phyloP scores from a whole-genome alignment of 352 stramenopile species.

The Phytopythium mirpurense region DNA sequence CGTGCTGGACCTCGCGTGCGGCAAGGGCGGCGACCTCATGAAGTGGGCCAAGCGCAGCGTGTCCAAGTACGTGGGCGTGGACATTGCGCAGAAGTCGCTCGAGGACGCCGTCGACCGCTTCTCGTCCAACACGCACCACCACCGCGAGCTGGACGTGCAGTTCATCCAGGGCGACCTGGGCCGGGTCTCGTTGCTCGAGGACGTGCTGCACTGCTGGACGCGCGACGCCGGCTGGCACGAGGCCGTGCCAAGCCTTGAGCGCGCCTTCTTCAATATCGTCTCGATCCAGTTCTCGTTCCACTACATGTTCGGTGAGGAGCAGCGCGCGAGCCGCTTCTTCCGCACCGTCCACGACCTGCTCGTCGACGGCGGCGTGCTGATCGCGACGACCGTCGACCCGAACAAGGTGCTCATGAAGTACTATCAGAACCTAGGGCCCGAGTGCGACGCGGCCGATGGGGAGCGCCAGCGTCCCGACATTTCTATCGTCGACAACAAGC shows the following conservation, averaged over 20 bases:
- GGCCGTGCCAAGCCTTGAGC: slow-evolving; percentile 32
- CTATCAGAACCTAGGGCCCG: slow-evolving; percentile 51
- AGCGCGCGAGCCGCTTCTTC: slow-evolving; percentile 92
- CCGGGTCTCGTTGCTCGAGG: slow-evolving; percentile 54
- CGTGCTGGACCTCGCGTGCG: slow-evolving; percentile 97
- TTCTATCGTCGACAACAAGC: slow-evolving; percentile 62
- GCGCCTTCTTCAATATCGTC: slow-evolving; percentile 91
- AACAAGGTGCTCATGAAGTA: slow-evolving; percentile 87
- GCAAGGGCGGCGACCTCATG: slow-evolving; percentile 97
- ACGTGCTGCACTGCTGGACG: slow-evolving; percentile 70
- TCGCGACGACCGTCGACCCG: slow-evolving; percentile 97
- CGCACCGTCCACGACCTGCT: slow-evolving; percentile 90
- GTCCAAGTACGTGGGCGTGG: slow-evolving; percentile 94
- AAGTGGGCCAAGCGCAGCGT: slow-evolving; percentile 95
- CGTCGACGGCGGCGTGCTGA: slow-evolving; percentile 91
- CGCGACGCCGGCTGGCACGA: slow-evolving; percentile 54
- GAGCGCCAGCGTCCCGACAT: slow-evolving; percentile 30
- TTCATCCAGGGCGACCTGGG: slow-evolving; percentile 81
- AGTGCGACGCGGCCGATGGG: slow-evolving; percentile 10
- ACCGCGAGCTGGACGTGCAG: slow-evolving; percentile 66
- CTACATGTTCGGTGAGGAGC: slow-evolving; percentile 97
- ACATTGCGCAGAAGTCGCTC: slow-evolving; percentile 97
- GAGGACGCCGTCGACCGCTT: slow-evolving; percentile 91
- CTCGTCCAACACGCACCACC: slow-evolving; percentile 58
- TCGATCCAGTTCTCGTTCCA: slow-evolving; percentile 99